phyloP scores from a whole-genome alignment of 768 basidiomycete genomes.

The Phlegmacium glaucopus region DNA sequence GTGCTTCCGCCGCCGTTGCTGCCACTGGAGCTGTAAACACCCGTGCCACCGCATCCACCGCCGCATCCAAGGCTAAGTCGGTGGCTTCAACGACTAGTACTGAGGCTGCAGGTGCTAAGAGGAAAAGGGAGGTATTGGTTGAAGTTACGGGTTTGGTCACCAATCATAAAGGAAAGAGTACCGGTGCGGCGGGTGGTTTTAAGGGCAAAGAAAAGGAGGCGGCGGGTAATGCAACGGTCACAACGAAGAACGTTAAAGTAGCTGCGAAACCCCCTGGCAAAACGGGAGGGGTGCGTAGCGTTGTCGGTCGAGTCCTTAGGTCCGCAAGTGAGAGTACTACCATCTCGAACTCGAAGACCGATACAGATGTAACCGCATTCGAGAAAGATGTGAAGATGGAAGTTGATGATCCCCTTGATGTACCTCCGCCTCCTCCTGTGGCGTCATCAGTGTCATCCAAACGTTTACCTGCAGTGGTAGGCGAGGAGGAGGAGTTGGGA shows the following conservation, averaged over 20 bases:
- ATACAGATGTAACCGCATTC: slow-evolving; percentile 3
- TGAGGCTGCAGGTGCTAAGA: slow-evolving; percentile 53
- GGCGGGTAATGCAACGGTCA: slow-evolving; percentile 9
- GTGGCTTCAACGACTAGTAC: slow-evolving; percentile 10
- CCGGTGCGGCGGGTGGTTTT: slow-evolving; percentile 4
- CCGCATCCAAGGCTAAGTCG: slow-evolving; percentile 39
- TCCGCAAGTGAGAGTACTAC: slow-evolving; percentile 16
- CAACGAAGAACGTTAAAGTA: slow-evolving; percentile 15
- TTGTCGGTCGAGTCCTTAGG: slow-evolving; percentile 8
- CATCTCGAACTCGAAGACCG: slow-evolving; percentile 10
- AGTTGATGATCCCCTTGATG: slow-evolving; percentile 8
- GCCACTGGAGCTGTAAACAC: slow-evolving; percentile 34
- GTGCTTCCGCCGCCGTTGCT: slow-evolving; percentile 34
- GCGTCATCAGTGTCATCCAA: background rate
- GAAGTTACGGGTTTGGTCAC: slow-evolving; percentile 55
- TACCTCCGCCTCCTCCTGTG: background rate
- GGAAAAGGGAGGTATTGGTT: slow-evolving; percentile 72
- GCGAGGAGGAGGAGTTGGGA: slow-evolving; percentile 42
- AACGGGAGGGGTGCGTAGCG: slow-evolving; percentile 1
- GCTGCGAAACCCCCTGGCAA: slow-evolving; percentile 7
- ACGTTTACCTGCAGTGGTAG: slow-evolving; percentile 14
- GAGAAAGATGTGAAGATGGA: slow-evolving; percentile 16
- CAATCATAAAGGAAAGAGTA: slow-evolving; percentile 24
- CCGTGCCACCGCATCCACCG: slow-evolving; percentile 32
- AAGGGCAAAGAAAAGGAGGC: slow-evolving; percentile 51